Conservation (phyloP, 441 rosid species). For the Pelargonium myrrhifolium region DNA sequence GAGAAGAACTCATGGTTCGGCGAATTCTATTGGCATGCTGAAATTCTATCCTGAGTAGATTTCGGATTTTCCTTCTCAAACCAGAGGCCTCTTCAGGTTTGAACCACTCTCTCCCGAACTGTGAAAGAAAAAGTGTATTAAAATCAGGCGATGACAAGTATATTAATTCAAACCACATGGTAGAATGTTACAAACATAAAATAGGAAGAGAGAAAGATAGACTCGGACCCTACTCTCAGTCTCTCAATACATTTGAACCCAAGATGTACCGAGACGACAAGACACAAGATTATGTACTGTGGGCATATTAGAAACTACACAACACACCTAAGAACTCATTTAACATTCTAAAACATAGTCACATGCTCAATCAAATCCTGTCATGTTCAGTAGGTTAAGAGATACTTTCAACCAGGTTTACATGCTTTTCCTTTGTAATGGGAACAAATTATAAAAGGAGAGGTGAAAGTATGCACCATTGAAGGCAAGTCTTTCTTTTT, state of each 20-base stretch:
- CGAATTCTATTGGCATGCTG: slow-evolving; percentile 18
- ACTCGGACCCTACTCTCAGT: too few relatives aligned
- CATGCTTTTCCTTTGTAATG: too few relatives aligned
- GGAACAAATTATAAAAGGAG: too few relatives aligned
- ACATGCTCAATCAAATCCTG: too few relatives aligned
- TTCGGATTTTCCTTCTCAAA: slow-evolving; percentile 57
- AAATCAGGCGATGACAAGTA: not conserved
- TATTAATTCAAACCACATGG: not conserved
- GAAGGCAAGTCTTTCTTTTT: slow-evolving; percentile 53
- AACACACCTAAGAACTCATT: too few relatives aligned
- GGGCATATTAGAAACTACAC: too few relatives aligned
- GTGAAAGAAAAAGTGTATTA: slow-evolving; percentile 12
- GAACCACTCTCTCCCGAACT: slow-evolving; percentile 90
- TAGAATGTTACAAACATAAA: not conserved
- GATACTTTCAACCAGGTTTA: too few relatives aligned
- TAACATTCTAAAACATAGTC: too few relatives aligned
- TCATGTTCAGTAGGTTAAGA: too few relatives aligned
- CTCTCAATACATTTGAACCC: too few relatives aligned
- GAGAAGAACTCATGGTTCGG: not conserved
- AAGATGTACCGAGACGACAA: too few relatives aligned
- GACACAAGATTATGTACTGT: too few relatives aligned
- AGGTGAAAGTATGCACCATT: slow-evolving; percentile 42
- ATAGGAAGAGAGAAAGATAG: not conserved
- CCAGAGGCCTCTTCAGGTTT: slow-evolving; percentile 80
- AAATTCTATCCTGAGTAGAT: slow-evolving; percentile 48